Evolutionary conservation across 108 stramenopile genomes (phyloP), one percentile per base, ranked within the genome.

Genomic region (Pseudonitzschia pungens): DNA sequence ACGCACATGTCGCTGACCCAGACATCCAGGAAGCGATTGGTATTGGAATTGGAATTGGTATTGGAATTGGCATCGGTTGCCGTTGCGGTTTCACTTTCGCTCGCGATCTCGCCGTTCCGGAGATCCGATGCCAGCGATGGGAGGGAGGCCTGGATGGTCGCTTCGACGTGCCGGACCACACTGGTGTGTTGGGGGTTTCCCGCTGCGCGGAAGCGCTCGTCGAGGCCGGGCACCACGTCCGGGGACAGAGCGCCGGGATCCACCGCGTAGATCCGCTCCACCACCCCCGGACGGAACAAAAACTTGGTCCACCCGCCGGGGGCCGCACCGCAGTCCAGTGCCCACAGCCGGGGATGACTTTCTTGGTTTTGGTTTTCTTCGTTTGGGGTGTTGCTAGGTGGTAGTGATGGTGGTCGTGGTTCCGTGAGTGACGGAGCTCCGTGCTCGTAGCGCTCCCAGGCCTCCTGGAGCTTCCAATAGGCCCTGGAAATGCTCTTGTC

Each of bases 301-400:
- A 80, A 87, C 58, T 90, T 86, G 1, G 86, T 86, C 89, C 89
- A 90, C 2, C 89, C 89, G 31, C 86, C 89, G 3, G 86, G 89
- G n/a, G 89, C 77, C 7, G 84, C 75, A 29, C 89, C 89, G 63
- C 86, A 87, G 70, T 90, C 89, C 31, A 90, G 59, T 14, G 77
- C 86, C 42, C 79, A 43, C 15, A 52, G 22, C 12, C n/a, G n/a
- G n/a, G n/a, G n/a, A n/a, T 10, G 8, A 15, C 15, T 32, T 32
- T 41, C 55, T 20, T 21, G 33, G 8, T 21, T 15, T 33, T 76
- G 68, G 40, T 31, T 26, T n/a, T n/a, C n/a, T n/a, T n/a, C n/a
- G n/a, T n/a, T n/a, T n/a, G n/a, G n/a, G n/a, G n/a, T n/a, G n/a
- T n/a, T n/a, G n/a, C n/a, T n/a, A n/a, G n/a, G 36, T 2, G 22